Evolutionary conservation across 2,329 filamentous ascomycete species (phyloP).

Genomic region (Pleomassaria siparia): DNA sequence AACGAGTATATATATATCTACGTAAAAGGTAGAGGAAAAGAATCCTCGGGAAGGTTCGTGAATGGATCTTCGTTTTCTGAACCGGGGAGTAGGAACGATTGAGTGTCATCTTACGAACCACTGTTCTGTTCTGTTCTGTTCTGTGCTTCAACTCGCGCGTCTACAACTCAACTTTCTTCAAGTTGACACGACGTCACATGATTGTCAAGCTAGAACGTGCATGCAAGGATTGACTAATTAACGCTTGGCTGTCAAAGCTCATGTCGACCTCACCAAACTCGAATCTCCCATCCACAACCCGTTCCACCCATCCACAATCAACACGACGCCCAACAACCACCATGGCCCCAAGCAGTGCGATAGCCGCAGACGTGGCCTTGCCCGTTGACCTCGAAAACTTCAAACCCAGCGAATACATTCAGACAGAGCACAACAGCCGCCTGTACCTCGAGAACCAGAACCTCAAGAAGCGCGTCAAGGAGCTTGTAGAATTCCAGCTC

Average conservation of each 20-base stretch:
- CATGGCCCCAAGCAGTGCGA: not conserved
- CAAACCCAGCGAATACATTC: constrained; percentile 24
- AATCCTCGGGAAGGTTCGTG: too few species aligned
- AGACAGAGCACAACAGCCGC: constrained; percentile 32
- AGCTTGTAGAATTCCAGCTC: constrained; percentile 35
- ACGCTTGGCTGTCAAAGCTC: not conserved
- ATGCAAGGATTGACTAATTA: too few species aligned
- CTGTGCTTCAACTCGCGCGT: too few species aligned
- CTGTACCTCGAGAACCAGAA: constrained; percentile 35
- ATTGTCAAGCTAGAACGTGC: not conserved
- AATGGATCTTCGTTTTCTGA: too few species aligned
- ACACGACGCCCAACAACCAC: not conserved
- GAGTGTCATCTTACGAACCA: too few species aligned
- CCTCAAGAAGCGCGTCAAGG: constrained; percentile 33
- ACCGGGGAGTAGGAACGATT: too few species aligned
- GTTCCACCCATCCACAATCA: not conserved
- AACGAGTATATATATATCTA: too few species aligned
- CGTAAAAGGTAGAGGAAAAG: too few species aligned
- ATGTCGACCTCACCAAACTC: not conserved
- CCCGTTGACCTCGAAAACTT: constrained; percentile 13
- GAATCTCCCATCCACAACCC: not conserved
- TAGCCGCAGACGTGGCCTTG: not conserved
- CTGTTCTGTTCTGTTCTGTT: too few species aligned
- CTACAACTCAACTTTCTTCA: too few species aligned
- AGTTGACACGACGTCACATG: not conserved